Conservation (phyloP, 2,329 filamentous ascomycete genomes). For the Rhynchosporium agropyri region DNA sequence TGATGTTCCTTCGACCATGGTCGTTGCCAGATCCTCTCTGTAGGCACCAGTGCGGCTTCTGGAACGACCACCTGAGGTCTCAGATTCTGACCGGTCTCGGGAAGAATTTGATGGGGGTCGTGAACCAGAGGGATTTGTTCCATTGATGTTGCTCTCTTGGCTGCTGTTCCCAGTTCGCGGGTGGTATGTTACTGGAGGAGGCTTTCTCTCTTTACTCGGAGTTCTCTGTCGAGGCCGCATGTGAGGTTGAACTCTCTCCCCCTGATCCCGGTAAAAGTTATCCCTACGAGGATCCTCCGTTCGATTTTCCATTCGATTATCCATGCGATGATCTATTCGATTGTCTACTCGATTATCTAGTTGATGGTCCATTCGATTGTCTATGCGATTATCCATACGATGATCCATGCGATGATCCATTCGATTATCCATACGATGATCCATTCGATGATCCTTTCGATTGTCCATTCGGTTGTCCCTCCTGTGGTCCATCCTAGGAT, state of each 20-base stretch:
- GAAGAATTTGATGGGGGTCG: slow-evolving; percentile 31
- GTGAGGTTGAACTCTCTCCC: slow-evolving; percentile 32
- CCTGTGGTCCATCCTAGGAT: slow-evolving; percentile 4
- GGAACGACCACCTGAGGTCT: slow-evolving; percentile 37
- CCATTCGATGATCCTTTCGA: slow-evolving; percentile 5
- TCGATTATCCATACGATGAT: slow-evolving; percentile 1
- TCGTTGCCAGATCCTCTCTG: slow-evolving; percentile 38
- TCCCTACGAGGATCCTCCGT: not conserved
- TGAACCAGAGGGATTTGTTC: slow-evolving; percentile 35
- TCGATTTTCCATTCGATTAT: slow-evolving; percentile 6
- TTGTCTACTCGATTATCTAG: slow-evolving; percentile 9
- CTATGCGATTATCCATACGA: slow-evolving; percentile 10
- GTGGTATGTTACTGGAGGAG: slow-evolving; percentile 34
- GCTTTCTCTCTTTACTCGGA: slow-evolving; percentile 37
- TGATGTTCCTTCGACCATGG: slow-evolving; percentile 36
- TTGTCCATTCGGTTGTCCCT: slow-evolving; percentile 7
- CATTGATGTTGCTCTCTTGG: slow-evolving; percentile 31
- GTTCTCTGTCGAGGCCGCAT: slow-evolving; percentile 31
- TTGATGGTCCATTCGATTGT: slow-evolving; percentile 1
- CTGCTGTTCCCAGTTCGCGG: slow-evolving; percentile 30
- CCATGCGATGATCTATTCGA: slow-evolving; percentile 2
- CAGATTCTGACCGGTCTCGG: slow-evolving; percentile 41
- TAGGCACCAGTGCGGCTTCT: slow-evolving; percentile 40
- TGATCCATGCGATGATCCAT: not conserved
- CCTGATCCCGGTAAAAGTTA: slow-evolving; percentile 24